Percentiles rank a stretch among this genome's conserved stretches.
Conservation (phyloP, 805 yeast species). For the Myxozyma nipponensis region DNA sequence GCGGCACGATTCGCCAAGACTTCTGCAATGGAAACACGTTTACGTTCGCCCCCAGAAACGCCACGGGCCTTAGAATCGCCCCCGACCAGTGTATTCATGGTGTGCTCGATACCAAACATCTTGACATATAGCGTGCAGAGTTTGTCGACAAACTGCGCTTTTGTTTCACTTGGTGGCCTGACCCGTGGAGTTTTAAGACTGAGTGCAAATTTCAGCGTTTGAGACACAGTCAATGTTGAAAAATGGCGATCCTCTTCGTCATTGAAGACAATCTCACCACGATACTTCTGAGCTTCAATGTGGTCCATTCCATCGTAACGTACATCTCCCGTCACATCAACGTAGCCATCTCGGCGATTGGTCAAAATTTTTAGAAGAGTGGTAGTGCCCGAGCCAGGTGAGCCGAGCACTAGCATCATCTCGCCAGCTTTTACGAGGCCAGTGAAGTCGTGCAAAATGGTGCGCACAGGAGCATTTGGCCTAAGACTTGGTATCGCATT, state of each 20-base stretch:
- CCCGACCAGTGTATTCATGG: slow-evolving; percentile 61
- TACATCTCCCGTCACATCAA: slow-evolving; percentile 50
- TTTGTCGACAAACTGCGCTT: slow-evolving; percentile 52
- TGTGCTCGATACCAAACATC: slow-evolving; percentile 51
- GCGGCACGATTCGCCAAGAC: slow-evolving; percentile 44
- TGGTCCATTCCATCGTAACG: slow-evolving; percentile 60
- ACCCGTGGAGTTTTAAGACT: slow-evolving; percentile 58
- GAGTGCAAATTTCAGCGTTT: slow-evolving; percentile 64
- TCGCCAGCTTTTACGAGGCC: slow-evolving; percentile 58
- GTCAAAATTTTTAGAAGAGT: slow-evolving; percentile 50
- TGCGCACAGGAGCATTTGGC: slow-evolving; percentile 22
- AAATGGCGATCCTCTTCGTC: slow-evolving; percentile 68
- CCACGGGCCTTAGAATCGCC: slow-evolving; percentile 60
- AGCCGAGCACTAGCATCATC: slow-evolving; percentile 63
- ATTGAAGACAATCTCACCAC: slow-evolving; percentile 68
- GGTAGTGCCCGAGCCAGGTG: slow-evolving; percentile 68
- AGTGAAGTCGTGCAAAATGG: slow-evolving; percentile 31
- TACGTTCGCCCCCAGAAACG: slow-evolving; percentile 70
- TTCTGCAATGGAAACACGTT: slow-evolving; percentile 67
- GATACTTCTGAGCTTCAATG: slow-evolving; percentile 54
- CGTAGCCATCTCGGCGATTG: slow-evolving; percentile 36
- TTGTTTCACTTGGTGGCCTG: slow-evolving; percentile 48
- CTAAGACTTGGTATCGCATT: slow-evolving; percentile 8
- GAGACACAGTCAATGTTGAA: slow-evolving; percentile 64
- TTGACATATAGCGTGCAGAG: slow-evolving; percentile 51